Conservation (phyloP, 352 stramenopile genomes). For the Stramenopiles sp. region DNA sequence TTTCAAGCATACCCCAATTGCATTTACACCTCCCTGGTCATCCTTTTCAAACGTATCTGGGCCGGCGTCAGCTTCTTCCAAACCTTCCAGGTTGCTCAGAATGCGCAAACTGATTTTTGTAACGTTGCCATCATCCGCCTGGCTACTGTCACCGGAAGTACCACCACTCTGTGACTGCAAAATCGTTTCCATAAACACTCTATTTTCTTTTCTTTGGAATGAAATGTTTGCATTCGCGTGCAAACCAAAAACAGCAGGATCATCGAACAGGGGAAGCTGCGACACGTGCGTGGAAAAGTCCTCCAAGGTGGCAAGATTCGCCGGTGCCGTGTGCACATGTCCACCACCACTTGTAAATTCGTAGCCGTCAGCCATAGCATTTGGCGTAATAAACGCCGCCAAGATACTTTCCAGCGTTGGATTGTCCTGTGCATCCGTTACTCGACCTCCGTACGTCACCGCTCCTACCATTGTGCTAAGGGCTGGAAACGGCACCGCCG, state of each 20-base stretch:
- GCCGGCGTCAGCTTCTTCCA: no score
- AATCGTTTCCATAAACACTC: constrained; percentile 26
- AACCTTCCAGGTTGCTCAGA: no score
- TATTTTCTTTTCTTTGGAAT: constrained; percentile 73
- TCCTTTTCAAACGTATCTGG: no score
- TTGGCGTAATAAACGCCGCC: constrained; percentile 57
- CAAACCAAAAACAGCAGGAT: constrained; percentile 67
- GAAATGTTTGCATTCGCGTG: constrained; percentile 79
- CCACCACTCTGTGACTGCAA: constrained; percentile 23
- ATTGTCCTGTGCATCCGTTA: constrained; percentile 78
- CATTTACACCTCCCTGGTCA: constrained; percentile 61
- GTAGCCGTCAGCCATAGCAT: constrained; percentile 58
- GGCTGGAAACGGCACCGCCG: constrained; percentile 67
- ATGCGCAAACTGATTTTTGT: no score
- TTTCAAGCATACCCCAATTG: constrained; percentile 63
- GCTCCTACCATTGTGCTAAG: constrained; percentile 78
- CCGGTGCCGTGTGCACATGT: no score
- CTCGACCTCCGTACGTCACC: constrained; percentile 75
- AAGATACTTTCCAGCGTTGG: constrained; percentile 56
- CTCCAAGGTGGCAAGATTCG: no score
- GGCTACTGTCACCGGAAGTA: constrained; percentile 15
- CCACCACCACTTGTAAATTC: constrained; percentile 53
- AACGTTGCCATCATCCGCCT: no score
- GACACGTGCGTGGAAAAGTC: constrained; percentile 53
- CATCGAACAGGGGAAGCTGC: constrained; percentile 48